These are phyloP conservation scores for Penicillium chermesinum DNA, from an alignment of 495 filamentous ascomycete species.

Conservation along the genomic window DNA sequence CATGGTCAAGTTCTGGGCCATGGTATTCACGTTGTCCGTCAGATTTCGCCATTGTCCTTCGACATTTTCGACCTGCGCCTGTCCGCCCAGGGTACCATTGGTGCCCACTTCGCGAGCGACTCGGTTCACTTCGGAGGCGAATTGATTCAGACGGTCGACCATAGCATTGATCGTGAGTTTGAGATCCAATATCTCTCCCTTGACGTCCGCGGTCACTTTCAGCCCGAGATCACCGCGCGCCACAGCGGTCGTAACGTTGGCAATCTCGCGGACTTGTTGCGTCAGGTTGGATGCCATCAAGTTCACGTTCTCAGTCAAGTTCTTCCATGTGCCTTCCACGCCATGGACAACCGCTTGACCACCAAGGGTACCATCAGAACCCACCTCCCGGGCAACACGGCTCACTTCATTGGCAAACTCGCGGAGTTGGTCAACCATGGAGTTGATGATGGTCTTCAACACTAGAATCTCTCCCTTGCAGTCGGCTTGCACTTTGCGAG, in stretches of 20 bases:
- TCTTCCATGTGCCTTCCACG: conserved; percentile 91
- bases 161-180: conserved; percentile 92
- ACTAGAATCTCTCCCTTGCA: conserved; percentile 87
- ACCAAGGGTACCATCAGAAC: conserved; percentile 81
- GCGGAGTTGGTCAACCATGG: conserved; percentile 88
- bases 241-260: conserved; percentile 87
- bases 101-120: conserved; percentile 88
- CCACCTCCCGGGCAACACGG: conserved; percentile 84
- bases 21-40: conserved; percentile 90
- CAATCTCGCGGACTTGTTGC: conserved; percentile 85
- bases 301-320: conserved; percentile 91
- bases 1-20: conserved; percentile 90
- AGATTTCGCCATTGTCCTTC: conserved; percentile 89
- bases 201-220: conserved; percentile 85
- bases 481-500: conserved; percentile 83
- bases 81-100: conserved; percentile 81
- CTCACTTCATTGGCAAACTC: conserved; percentile 91
- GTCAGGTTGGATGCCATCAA: conserved; percentile 80
- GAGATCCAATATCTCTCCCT: conserved; percentile 86
- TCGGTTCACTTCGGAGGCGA: conserved; percentile 88
- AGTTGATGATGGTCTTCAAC: conserved; percentile 88
- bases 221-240: conserved; percentile 85
- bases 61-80: conserved; percentile 87
- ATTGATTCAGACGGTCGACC: conserved; percentile 89
- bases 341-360: conserved; percentile 91